Conservation (phyloP, 495 filamentous ascomycete species). For the Melanomma pulvis-pyrius region DNA sequence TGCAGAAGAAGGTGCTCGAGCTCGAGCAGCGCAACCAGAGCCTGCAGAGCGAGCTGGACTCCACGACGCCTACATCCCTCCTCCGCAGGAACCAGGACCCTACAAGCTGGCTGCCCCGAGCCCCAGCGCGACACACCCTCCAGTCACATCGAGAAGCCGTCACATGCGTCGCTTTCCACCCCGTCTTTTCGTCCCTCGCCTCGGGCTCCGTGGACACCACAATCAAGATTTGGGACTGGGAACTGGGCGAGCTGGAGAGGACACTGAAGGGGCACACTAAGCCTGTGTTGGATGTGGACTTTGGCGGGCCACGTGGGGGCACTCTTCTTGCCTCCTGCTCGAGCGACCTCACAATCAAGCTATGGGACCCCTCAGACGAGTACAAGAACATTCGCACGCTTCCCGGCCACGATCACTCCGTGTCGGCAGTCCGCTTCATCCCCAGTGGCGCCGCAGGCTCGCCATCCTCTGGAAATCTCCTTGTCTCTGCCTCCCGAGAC, state of each 20-base stretch:
- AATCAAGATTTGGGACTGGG: conserved; percentile 99
- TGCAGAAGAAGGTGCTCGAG: conserved; percentile 98
- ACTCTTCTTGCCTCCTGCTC: conserved; percentile 89
- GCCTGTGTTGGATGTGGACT: conserved; percentile 86
- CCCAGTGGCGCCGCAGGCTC: conserved; percentile 72
- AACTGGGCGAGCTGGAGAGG: conserved; percentile 86
- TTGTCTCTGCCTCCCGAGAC: conserved; percentile 81
- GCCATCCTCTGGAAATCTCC: conserved; percentile 68
- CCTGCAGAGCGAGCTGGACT: conserved; percentile 82
- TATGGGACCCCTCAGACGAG: conserved; percentile 93
- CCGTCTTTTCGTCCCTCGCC: conserved; percentile 86
- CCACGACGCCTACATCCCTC: conserved; percentile 80
- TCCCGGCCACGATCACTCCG: conserved; percentile 88
- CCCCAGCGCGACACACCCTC: conserved; percentile 77
- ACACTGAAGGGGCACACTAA: conserved; percentile 95
- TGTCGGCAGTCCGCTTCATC: conserved; percentile 86
- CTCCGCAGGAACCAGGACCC: conserved; percentile 81
- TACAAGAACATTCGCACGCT: conserved; percentile 96
- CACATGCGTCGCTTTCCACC: conserved; percentile 92
- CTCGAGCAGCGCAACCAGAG: conserved; percentile 71
- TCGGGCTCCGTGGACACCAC: conserved; percentile 87
- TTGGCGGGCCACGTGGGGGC: conserved; percentile 82
- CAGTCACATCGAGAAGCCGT: conserved; percentile 82
- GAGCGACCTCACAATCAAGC: conserved; percentile 88
- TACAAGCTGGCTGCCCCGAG: conserved; percentile 79